Evolutionary conservation across 305 asterid genomes (phyloP).

Genomic region (Fraxinus xanthoxyloides): DNA sequence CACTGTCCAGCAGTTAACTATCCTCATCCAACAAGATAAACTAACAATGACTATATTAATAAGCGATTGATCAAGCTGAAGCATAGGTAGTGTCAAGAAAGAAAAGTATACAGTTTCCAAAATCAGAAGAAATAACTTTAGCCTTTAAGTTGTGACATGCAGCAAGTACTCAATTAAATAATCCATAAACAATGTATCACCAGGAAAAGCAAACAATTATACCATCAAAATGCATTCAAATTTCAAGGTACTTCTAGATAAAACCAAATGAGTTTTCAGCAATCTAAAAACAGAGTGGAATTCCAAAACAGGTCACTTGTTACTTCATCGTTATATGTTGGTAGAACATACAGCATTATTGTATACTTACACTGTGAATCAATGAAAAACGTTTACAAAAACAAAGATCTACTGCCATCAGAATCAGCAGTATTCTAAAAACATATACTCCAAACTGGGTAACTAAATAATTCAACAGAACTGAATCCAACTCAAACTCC

Average conservation of each 20-base stretch:
- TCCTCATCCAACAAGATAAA: neutral
- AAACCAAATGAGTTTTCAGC: neutral
- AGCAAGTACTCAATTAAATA: neutral
- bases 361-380: neutral
- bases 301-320: neutral
- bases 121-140: neutral
- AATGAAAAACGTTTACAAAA: neutral
- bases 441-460: neutral
- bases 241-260: neutral
- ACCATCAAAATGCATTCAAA: neutral
- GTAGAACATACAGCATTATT: neutral
- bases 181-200: neutral
- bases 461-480: neutral
- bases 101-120: neutral
- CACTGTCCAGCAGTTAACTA: neutral
- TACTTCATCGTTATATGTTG: neutral
- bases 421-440: neutral
- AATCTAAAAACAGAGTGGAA: neutral
- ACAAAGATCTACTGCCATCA: neutral
- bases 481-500: neutral
- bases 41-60: neutral
- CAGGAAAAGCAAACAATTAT: neutral
- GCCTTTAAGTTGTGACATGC: constrained; percentile 1
- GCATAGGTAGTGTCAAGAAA: neutral
- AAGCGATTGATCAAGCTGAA: neutral